phyloP scores from a whole-genome alignment of 768 basidiomycete genomes.

The Gymnopilus dilepis region DNA sequence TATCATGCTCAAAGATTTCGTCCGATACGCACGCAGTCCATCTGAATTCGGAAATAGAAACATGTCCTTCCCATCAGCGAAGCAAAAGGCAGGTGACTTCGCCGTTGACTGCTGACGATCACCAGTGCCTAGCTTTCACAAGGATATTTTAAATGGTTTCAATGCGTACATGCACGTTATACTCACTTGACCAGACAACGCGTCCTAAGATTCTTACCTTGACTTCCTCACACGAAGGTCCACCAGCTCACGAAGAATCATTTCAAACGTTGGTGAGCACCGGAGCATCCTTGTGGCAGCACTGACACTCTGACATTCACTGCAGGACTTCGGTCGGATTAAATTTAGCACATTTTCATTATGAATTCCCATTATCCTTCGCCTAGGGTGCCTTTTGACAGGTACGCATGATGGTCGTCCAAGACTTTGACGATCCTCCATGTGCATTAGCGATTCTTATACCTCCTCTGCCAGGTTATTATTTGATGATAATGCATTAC shows the following conservation, averaged over 20 bases:
- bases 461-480: neutral
- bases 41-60: neutral
- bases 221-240: neutral
- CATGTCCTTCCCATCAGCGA: neutral
- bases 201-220: neutral
- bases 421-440: conserved; percentile 1
- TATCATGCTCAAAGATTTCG: no score
- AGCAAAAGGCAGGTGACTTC: neutral
- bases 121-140: neutral
- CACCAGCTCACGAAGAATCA: neutral
- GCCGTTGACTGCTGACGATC: neutral
- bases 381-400: neutral
- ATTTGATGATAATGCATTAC: neutral
- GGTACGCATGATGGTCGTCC: neutral
- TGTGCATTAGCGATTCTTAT: neutral
- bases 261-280: conserved; percentile 4
- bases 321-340: neutral
- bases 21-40: neutral
- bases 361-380: neutral
- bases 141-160: neutral
- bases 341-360: neutral
- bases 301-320: neutral
- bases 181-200: neutral
- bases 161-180: neutral
- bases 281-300: conserved; percentile 1